Evolutionary conservation across 768 basidiomycete species (phyloP).

Genomic region (Exidia glandulosa): DNA sequence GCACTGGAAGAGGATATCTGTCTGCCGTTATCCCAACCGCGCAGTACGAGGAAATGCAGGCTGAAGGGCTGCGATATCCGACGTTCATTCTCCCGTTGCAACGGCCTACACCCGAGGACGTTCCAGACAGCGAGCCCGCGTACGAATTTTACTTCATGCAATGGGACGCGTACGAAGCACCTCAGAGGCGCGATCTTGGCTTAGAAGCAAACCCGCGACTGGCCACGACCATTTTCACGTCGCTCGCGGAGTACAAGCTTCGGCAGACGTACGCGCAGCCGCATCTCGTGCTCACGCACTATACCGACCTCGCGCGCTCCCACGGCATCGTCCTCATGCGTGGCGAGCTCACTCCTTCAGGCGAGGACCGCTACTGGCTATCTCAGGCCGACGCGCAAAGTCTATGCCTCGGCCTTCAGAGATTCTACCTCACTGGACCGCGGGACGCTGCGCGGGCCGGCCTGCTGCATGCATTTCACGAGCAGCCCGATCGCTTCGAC

Average conservation of each 20-base stretch:
- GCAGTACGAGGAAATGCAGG: slow-evolving; percentile 61
- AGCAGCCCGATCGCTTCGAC: slow-evolving; percentile 64
- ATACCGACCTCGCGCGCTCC: slow-evolving; percentile 73
- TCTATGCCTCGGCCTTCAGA: slow-evolving; percentile 69
- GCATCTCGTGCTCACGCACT: slow-evolving; percentile 81
- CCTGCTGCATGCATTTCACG: slow-evolving; percentile 63
- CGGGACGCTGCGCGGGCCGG: slow-evolving; percentile 29
- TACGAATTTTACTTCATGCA: slow-evolving; percentile 79
- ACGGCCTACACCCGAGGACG: slow-evolving; percentile 20
- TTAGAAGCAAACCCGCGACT: slow-evolving; percentile 20
- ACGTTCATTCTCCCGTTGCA: slow-evolving; percentile 77
- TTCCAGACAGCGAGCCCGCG: slow-evolving; percentile 15
- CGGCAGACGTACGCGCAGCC: slow-evolving; percentile 80
- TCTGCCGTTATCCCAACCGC: slow-evolving; percentile 71
- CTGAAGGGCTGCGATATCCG: slow-evolving; percentile 53
- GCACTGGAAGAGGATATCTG: slow-evolving; percentile 75
- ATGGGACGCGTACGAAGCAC: slow-evolving; percentile 77
- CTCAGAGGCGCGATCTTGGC: slow-evolving; percentile 40
- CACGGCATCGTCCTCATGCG: slow-evolving; percentile 79
- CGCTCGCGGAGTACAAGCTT: slow-evolving; percentile 86
- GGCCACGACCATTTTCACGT: slow-evolving; percentile 84
- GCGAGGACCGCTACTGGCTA: slow-evolving; percentile 43
- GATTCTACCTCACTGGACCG: slow-evolving; percentile 67
- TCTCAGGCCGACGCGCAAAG: slow-evolving; percentile 76
- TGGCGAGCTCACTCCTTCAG: slow-evolving; percentile 77